Evolutionary conservation across 2,329 filamentous ascomycete species (phyloP), one percentile per base, ranked within the genome.

Genomic region (Periconia macrospinosa): DNA sequence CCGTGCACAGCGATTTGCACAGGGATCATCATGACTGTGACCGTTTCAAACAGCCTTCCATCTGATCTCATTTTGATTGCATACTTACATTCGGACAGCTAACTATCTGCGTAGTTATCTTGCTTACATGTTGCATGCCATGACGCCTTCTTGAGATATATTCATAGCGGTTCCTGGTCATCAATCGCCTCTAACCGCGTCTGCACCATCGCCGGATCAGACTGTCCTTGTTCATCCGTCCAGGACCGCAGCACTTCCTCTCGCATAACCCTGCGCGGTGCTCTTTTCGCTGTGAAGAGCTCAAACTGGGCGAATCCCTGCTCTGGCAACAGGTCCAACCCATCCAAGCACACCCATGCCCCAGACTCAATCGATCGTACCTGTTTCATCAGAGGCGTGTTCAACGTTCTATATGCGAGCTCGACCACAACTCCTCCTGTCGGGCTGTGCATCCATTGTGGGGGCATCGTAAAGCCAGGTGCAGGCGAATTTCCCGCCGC

Each of bases 271-370:
- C 84, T 77, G 23, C 89, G 81, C 1, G 89, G 89, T 15, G 88
- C 88, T 69, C 87, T 83, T 45, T 88, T 79, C 0, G 89, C 89
- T 0, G 89, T 92, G 68, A 92, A 91, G 2, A 92, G 74, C 72
- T 93, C 90, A 65, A 92, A 93, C 63, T 92, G 89, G 1, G 89
- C 89, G 72, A 90, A 90, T 0, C 87, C 90, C 67, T 92, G 89
- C 68, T 92, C 90, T 0, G 88, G 88, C 14, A 93, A 73, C 45
- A 92, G 80, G 62, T 92, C 89, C 13, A 92, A 76, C 0, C 89
- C 89, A 63, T 92, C 88, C 71, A 92, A 84, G 17, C 89, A 80
- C 0, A 91, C 86, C 89, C 89, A 92, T 41, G 89, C 81, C 58
- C 81, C 77, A 51, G 84, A 76, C 18, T 84, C 78, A 69, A 84